Base-by-base conservation (phyloP, 345 rosid species). In the Hypericum androsaemum region DNA sequence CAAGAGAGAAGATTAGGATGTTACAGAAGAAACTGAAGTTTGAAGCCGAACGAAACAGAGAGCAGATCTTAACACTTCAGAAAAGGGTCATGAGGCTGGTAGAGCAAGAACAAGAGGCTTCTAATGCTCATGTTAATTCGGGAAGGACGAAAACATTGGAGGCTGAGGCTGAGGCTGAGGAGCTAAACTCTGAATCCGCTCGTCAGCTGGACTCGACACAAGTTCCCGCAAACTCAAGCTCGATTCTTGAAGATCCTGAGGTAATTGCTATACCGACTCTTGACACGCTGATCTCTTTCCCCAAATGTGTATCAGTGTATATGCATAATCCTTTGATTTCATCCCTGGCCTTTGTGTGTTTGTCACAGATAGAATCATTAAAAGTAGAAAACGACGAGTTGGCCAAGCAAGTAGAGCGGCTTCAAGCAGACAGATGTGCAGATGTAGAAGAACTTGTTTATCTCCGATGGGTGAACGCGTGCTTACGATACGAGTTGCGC, bases 381-480 rank as follows among this genome's bases (percentile, higher is more conserved):
- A 22, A 22, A 22, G 32, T 22, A 22, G 86, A 83, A 61, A 92
- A 82, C 9, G 77, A 71, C 58, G 71, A 68, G 12, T 50, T 92
- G 61, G 52, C 56, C 7, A 77, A 78, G 54, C 73, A 84, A 69
- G 47, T 77, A 8, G 96, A 83, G 65, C 78, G 65, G 64, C 89
- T 84, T 37, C 83, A 69, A 65, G 84, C 74, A 0, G 89, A 79
- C 55, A 63, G 94, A 63, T 84, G 84, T 39, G 54, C 68, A 52
- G 89, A 86, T 60, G 72, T 71, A 3, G 96, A 87, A 60, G 80
- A 92, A 66, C 61, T 84, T 6, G 96, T 87, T 47, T 92, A 92
- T 64, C 88, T 92, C 7, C 75, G 80, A 41, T 92, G 98, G 98
- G 57, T 92, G 44, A 92, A 92, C n/a, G 96, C 98, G 53, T 92